Evolutionary conservation across 2,329 filamentous ascomycete species (phyloP), one percentile per base, ranked within the genome.

Genomic region (Fusarium denticulatum): DNA sequence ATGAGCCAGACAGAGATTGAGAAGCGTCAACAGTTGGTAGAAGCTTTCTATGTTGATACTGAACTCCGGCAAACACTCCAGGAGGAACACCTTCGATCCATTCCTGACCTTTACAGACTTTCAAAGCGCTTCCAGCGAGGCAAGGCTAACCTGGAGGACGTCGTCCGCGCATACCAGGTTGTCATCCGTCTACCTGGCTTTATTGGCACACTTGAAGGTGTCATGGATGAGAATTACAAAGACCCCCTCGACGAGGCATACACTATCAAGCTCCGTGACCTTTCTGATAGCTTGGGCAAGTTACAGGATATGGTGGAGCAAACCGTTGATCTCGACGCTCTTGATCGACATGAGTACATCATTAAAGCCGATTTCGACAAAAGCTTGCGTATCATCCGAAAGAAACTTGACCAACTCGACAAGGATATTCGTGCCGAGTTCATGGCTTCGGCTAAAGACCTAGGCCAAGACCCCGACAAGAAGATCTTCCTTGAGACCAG

Each of bases 341-440:
- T 99, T 16, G 96, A 99, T 78, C 95, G 96, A 75, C 96, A 99
- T 79, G 96, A 99, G 80, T 99, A 97, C 83, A 96, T 98, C 78
- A 99, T 99, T 88, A 99, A 98, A 83, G 94, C 97, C 2, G 96
- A 99, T 79, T 99, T 98, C 73, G 96, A 99, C 78, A 95, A 98
- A 66, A 89, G 91, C 61, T 86, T 99, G 42, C 91, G 93, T 24
- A 90, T 94, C n/a, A 97, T 99, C 76, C 91, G 94, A 59, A 95
- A 94, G 84, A 96, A 96, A 80, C 90, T 99, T 4, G 96, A 98
- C 79, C 94, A 92, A 79, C 85, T 97, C 34, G 92, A 92, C 72
- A 86, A 90, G 47, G 92, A 95, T 61, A 98, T 99, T 90, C 89
- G 95, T 57, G 87, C 87, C 37, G 96, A 98, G 81, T 96, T 97